A percentile compares a stretch with the other conserved stretches of the same genome.
These are phyloP conservation scores for Chlorencoelia australis DNA, from an alignment of 2,329 filamentous ascomycete genomes.

Conservation along the genomic window DNA sequence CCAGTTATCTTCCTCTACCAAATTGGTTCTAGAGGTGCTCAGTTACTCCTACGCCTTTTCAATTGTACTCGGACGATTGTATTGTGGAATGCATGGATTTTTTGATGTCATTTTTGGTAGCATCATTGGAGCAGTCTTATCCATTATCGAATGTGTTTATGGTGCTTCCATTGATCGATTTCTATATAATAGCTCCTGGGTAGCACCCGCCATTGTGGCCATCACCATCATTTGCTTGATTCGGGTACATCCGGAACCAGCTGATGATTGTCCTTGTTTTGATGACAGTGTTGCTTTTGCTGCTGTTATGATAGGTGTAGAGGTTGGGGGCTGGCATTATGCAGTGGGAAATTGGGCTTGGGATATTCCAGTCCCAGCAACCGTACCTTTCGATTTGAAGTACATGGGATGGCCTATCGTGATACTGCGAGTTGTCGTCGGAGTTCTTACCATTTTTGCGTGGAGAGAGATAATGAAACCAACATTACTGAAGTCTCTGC, in stretches of 20 bases:
- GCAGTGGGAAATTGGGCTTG: slow-evolving; percentile 33
- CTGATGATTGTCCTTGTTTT: slow-evolving; percentile 93
- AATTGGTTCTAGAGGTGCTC: slow-evolving; percentile 52
- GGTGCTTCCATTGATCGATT: slow-evolving; percentile 57
- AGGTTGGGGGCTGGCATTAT: slow-evolving; percentile 78
- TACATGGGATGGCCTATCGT: slow-evolving; percentile 57
- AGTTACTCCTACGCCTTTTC: slow-evolving; percentile 81
- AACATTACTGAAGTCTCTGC: slow-evolving; percentile 62
- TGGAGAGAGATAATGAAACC: slow-evolving; percentile 92
- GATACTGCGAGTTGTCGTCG: slow-evolving; percentile 60
- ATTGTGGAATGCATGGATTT: slow-evolving; percentile 98
- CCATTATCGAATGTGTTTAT: slow-evolving; percentile 49
- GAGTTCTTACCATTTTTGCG: slow-evolving; percentile 73
- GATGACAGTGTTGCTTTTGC: slow-evolving; percentile 93
- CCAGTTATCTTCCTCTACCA: slow-evolving; percentile 47
- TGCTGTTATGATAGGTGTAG: slow-evolving; percentile 77
- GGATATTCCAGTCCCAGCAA: slow-evolving; percentile 42
- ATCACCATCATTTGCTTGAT: slow-evolving; percentile 65
- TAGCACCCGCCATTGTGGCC: slow-evolving; percentile 53
- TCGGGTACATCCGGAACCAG: slow-evolving; percentile 87
- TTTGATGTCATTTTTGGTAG: slow-evolving; percentile 80
- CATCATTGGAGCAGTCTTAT: slow-evolving; percentile 58
- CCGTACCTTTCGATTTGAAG: slow-evolving; percentile 53
- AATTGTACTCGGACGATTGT: slow-evolving; percentile 82
- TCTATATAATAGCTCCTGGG: slow-evolving; percentile 54